Conservation (phyloP, 305 asterid genomes). For the Fraxinus albicans region DNA sequence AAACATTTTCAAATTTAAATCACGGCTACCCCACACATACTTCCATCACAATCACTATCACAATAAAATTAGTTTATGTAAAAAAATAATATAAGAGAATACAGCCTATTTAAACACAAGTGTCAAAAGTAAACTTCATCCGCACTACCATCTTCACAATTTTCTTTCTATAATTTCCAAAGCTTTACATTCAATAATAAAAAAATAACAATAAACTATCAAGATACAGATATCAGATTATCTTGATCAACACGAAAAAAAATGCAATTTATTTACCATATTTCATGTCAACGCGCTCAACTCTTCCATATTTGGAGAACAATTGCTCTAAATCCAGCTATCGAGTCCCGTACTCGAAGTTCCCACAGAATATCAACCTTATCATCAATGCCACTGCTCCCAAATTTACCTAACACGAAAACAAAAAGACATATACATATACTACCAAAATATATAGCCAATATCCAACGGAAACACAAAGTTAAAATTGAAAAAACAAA, state of each 20-base stretch:
- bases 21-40: not conserved
- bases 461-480: not conserved
- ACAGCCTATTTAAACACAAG: too few species aligned
- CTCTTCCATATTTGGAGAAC: constrained; percentile 66
- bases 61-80: not conserved
- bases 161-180: too few species aligned
- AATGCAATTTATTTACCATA: constrained; percentile 38
- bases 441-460: not conserved
- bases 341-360: constrained; percentile 47
- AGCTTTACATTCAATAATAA: too few species aligned
- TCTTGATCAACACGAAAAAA: too few species aligned
- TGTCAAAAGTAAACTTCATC: too few species aligned
- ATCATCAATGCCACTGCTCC: constrained; percentile 15
- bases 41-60: not conserved
- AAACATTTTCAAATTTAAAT: not conserved
- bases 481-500: not conserved
- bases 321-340: constrained; percentile 58
- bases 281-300: constrained; percentile 79
- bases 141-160: too few species aligned
- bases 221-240: too few species aligned
- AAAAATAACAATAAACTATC: too few species aligned
- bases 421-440: not conserved
- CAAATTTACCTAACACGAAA: not conserved
- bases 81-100: not conserved
- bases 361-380: constrained; percentile 65